These are phyloP conservation scores for Phytomonas francai DNA, from an alignment of 208 protist species.

Conservation along the genomic window DNA sequence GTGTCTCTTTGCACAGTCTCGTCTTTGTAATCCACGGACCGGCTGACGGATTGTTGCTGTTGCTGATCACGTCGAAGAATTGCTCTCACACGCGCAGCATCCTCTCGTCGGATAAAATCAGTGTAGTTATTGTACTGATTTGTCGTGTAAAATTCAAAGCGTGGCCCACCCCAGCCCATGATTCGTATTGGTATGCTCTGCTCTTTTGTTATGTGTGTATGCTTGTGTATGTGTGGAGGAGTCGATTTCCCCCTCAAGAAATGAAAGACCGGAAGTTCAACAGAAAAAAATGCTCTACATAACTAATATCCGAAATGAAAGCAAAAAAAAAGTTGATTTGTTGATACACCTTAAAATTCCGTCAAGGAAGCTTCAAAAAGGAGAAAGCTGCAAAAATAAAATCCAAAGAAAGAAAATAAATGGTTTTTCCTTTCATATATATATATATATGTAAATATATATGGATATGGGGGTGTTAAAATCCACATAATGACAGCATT, in stretches of 20 bases:
- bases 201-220: neutral
- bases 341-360: neutral
- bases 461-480: conserved; percentile 7
- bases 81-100: conserved; percentile 38
- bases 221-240: conserved; percentile 7
- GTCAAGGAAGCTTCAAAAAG: neutral
- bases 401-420: conserved; percentile 10
- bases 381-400: neutral
- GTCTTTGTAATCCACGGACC: neutral
- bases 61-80: conserved; percentile 22
- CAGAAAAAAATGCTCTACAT: conserved; percentile 13
- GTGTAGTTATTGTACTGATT: conserved; percentile 55
- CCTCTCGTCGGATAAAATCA: conserved; percentile 49
- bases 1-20: conserved; percentile 24
- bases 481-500: neutral
- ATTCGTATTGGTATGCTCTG: neutral
- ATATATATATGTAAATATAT: neutral
- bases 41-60: conserved; percentile 9
- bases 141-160: conserved; percentile 55
- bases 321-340: neutral
- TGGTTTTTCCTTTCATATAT: neutral
- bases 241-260: conserved; percentile 6
- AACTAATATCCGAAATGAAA: conserved; percentile 8
- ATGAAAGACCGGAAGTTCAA: neutral
- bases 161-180: conserved; percentile 50